phyloP scores from a whole-genome alignment of 495 filamentous ascomycete species.

The Lophium mytilinum region DNA sequence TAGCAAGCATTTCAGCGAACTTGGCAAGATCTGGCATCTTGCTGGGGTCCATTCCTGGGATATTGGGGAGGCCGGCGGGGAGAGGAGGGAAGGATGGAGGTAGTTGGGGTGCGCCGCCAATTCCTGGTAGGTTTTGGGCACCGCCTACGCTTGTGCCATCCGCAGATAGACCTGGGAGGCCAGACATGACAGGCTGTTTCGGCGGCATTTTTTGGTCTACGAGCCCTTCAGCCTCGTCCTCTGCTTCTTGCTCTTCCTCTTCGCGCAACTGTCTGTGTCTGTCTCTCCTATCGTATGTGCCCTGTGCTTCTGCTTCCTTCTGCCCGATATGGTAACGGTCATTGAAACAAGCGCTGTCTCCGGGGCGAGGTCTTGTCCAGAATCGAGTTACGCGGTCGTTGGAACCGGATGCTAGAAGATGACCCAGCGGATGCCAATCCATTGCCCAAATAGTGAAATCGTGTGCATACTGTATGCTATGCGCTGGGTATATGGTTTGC shows the following conservation, averaged over 20 bases:
- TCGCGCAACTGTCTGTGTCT: constrained; percentile 72
- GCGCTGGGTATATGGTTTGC: constrained; percentile 82
- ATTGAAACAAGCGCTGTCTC: constrained; percentile 72
- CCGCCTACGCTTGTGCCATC: constrained; percentile 35
- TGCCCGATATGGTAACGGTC: constrained; percentile 94
- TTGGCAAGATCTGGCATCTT: constrained; percentile 57
- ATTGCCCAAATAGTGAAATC: constrained; percentile 93
- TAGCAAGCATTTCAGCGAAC: constrained; percentile 52
- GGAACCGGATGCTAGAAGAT: constrained; percentile 95
- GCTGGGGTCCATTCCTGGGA: constrained; percentile 45
- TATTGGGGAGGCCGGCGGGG: constrained; percentile 36
- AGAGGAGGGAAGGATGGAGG: constrained; percentile 38
- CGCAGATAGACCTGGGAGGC: constrained; percentile 29
- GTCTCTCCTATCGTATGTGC: constrained; percentile 80
- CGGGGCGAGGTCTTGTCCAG: constrained; percentile 84
- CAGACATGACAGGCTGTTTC: constrained; percentile 34
- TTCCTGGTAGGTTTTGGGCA: constrained; percentile 39
- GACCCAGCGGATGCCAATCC: constrained; percentile 93
- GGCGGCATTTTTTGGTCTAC: constrained; percentile 83
- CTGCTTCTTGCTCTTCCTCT: constrained; percentile 84
- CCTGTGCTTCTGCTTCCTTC: constrained; percentile 82
- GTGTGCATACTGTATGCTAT: constrained; percentile 76
- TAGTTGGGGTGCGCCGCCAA: constrained; percentile 42
- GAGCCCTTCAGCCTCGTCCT: constrained; percentile 89
- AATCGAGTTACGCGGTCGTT: constrained; percentile 96